Evolutionary conservation across 352 stramenopile genomes (phyloP), one percentile per base, ranked within the genome.

Genomic region (Halophytophthora polymorphica): DNA sequence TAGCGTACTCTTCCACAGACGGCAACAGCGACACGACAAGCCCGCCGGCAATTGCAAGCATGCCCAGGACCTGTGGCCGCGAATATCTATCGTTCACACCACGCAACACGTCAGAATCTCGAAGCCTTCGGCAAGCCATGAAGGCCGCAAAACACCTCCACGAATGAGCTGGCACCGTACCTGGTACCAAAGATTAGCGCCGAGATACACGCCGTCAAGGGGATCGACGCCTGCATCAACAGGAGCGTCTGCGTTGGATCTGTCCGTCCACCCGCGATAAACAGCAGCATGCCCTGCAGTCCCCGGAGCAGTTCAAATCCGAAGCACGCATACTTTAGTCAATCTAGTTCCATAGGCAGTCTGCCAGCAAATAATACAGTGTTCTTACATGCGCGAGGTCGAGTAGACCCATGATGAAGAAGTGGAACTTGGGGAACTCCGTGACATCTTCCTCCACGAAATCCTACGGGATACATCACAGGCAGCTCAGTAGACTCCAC

Each of bases 371-470:
- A 21, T 7, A 29, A 11, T 23, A 39, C 21, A 23, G 46, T 28
- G 6, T 34, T 49, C 67, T 53, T 69, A 93, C 85, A 25, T 95
- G 83, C 44, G 84, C 42, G 14, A 93, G 62, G 23, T 95, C 85
- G 37, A 95, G 69, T 44, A 93, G 67, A 2, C 77, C 83, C 85
- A 95, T 95, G 51, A 86, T 56, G 17, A 93, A 87, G 55, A 95
- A 95, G 55, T 92, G 79, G 31, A 88, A 70, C 58, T 95, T 95
- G 0, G 85, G 79, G 58, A 93, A 93, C 33, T 93, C 82, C 53
- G 72, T 87, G 15, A 86, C 69, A 38, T 95, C 83, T 38, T 95
- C 82, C 61, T 93, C 83, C 36, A 86, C 76, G 33, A 89, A 82
- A 68, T 92, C 79, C 83, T 95, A n/a, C n/a, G n/a, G n/a, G n/a